Percentiles rank a stretch among this genome's conserved stretches.
phyloP scores from a whole-genome alignment of 2,329 filamentous ascomycete species.

The Cercospora zeina region DNA sequence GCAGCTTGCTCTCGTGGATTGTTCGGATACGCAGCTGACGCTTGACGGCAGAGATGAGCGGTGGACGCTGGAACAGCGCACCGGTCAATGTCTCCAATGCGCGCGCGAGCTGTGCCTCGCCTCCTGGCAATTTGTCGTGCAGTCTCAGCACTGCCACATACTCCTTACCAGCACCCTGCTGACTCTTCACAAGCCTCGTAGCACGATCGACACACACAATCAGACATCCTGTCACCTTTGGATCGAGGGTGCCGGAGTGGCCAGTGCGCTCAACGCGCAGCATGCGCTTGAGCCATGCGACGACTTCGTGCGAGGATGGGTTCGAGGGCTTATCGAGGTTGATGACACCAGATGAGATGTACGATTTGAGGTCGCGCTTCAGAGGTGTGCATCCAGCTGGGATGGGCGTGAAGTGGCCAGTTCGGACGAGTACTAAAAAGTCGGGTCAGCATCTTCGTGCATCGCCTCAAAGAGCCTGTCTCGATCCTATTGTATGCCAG shows the following conservation, averaged over 20 bases:
- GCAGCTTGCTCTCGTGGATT: conserved; percentile 93
- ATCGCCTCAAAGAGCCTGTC: conserved; percentile 4
- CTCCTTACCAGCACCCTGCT: conserved; percentile 98
- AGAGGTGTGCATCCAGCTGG: conserved; percentile 87
- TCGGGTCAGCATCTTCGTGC: conserved; percentile 32
- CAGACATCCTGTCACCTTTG: conserved; percentile 94
- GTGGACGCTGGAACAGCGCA: conserved; percentile 94
- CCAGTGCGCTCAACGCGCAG: conserved; percentile 94
- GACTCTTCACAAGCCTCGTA: conserved; percentile 95
- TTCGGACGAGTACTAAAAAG: conserved; percentile 76
- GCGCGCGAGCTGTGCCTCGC: conserved; percentile 86
- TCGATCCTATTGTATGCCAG: background rate
- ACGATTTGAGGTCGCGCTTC: conserved; percentile 93
- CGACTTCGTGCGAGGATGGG: conserved; percentile 96
- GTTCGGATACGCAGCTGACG: conserved; percentile 96
- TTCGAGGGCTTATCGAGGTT: conserved; percentile 98
- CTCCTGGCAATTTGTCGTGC: conserved; percentile 92
- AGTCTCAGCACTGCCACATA: conserved; percentile 95
- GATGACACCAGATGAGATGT: conserved; percentile 96
- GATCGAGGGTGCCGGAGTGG: conserved; percentile 96
- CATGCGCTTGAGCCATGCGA: conserved; percentile 98
- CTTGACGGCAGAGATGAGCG: conserved; percentile 98
- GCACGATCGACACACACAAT: conserved; percentile 96
- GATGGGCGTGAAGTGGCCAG: conserved; percentile 95
- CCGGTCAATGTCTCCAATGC: conserved; percentile 95